These are phyloP conservation scores for Tolypocladium guangdongense DNA, from an alignment of 2,329 filamentous ascomycete species.

Conservation along the genomic window DNA sequence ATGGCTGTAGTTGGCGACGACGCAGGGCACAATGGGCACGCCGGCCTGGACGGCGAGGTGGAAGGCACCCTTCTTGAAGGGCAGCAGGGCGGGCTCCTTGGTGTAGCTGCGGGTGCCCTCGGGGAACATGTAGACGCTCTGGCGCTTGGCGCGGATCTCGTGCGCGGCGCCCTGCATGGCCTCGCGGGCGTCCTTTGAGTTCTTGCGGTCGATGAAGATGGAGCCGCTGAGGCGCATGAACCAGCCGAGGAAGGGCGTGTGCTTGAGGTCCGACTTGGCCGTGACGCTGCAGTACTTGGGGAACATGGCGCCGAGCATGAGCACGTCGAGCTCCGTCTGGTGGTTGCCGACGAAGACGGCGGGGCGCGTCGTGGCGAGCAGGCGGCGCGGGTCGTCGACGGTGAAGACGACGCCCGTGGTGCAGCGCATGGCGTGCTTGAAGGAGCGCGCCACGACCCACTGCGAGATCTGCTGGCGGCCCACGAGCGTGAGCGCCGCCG, in stretches of 20 bases:
- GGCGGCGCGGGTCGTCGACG: conserved; percentile 53
- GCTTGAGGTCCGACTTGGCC: conserved; percentile 75
- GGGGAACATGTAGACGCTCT: conserved; percentile 78
- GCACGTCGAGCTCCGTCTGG: conserved; percentile 89
- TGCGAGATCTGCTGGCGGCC: conserved; percentile 71
- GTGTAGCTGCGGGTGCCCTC: conserved; percentile 91
- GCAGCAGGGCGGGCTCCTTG: conserved; percentile 67
- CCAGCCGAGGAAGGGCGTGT: conserved; percentile 80
- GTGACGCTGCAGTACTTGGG: conserved; percentile 88
- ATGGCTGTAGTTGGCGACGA: conserved; percentile 70
- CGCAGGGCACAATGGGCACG: conserved; percentile 82
- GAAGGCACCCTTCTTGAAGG: conserved; percentile 99
- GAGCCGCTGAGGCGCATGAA: conserved; percentile 84
- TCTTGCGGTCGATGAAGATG: conserved; percentile 90
- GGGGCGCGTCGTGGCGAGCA: conserved; percentile 58
- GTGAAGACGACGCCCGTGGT: conserved; percentile 71
- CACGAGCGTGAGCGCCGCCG: conserved; percentile 56
- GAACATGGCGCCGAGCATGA: conserved; percentile 83
- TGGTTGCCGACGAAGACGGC: conserved; percentile 92
- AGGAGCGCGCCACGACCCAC: conserved; percentile 71
- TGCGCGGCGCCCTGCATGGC: conserved; percentile 76
- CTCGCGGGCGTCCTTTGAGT: conserved; percentile 68
- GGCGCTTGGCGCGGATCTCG: conserved; percentile 61
- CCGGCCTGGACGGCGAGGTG: conserved; percentile 90
- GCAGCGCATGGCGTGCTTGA: conserved; percentile 67